Base-by-base conservation (phyloP, 148 eudicot species). In the Rhododendron simsii region DNA sequence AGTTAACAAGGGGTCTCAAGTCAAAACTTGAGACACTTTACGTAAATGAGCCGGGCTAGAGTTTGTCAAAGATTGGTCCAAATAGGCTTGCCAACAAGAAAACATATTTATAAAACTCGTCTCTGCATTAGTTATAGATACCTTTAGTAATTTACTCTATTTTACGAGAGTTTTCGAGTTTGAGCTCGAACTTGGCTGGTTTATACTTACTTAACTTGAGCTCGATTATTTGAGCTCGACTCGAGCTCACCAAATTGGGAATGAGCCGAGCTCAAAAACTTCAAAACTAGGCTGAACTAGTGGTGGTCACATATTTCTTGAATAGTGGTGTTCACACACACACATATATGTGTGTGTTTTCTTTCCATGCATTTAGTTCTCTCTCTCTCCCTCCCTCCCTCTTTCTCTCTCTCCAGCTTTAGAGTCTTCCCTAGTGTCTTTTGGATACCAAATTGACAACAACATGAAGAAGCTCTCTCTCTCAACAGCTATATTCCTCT, bases 401-500 rank as follows among this genome's bases (percentile, higher is more conserved):
- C 78, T 3, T 21, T 12, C 41, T 67, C 74, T 30, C 80, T 35
- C 50, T 39, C 7, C 50, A 37, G 13, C 4, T 75, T 2, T 14
- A 74, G 45, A 74, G 28, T 78, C 81, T 21, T 44, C 51, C 5
- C 21, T 44, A 5, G 33, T 78, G 51, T 44, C 28, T 41, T 23
- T 78, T 41, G 30, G n/a, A 8, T 78, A 39, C 28, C 81, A 44
- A 78, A 76, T 67, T 23, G 15, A 67, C 1, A 67, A 12, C 15
- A 71, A 30, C 82, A n/a, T 20, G 30, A 33, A 16, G 39, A 30
- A 8, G 55, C 35, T 81, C 35, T 37, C 73, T 86, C 63, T 80
- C 61, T 80, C 82, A 80, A 51, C 39, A 47, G 61, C 82, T 28
- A 48, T 80, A 51, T 26, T 80, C 37, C 82, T 80, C 41, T 80